Conservation (phyloP, 2,329 filamentous ascomycete genomes). For the Colletotrichum sojae region DNA sequence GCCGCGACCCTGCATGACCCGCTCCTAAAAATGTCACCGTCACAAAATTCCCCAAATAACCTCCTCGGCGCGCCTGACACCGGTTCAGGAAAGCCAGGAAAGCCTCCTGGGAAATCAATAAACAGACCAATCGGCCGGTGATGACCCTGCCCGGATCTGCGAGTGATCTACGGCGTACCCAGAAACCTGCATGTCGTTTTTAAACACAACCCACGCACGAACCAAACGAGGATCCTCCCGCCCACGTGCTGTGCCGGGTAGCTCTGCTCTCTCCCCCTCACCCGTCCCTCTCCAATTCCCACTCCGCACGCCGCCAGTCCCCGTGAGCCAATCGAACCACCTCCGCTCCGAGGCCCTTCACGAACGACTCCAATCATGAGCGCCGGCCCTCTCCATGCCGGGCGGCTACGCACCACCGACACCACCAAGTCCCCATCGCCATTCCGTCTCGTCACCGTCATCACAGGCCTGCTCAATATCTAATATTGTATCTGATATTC, state of each 20-base stretch:
- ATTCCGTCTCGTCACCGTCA: neutral
- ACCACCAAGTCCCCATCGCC: neutral
- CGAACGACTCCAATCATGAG: neutral
- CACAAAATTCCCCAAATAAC: no score
- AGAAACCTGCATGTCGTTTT: neutral
- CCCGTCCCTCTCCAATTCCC: neutral
- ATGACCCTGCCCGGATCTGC: neutral
- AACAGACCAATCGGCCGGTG: constrained; percentile 6
- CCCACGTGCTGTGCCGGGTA: neutral
- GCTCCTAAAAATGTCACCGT: no score
- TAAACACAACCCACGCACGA: neutral
- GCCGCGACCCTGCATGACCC: no score
- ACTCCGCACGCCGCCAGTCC: neutral
- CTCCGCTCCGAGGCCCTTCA: neutral
- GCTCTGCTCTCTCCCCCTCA: neutral
- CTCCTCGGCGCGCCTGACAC: no score
- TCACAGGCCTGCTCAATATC: neutral
- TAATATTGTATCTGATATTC: constrained; percentile 10
- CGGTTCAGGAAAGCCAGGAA: neutral
- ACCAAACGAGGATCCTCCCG: neutral
- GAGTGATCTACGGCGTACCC: constrained; percentile 9
- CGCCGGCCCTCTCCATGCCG: neutral
- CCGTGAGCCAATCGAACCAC: constrained; percentile 5
- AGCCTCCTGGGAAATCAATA: neutral
- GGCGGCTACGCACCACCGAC: constrained; percentile 5